Evolutionary conservation across 257 asterid species (phyloP).

Genomic region (Linderniella brevidens): DNA sequence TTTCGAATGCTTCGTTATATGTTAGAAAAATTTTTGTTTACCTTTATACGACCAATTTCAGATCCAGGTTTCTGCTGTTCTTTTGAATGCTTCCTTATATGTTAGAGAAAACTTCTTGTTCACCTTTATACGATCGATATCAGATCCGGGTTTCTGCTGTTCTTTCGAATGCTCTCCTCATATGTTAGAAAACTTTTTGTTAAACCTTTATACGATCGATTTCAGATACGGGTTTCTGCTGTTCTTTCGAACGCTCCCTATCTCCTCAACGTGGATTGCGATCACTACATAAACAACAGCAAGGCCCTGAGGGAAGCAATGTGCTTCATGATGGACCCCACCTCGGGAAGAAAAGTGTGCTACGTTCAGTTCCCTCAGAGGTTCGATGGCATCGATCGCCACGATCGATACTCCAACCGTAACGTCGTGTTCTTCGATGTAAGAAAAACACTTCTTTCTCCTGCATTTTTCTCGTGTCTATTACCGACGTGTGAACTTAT

Average conservation of each 20-base stretch:
- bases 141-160: constrained; percentile 62
- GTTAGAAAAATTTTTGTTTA: too few relatives aligned
- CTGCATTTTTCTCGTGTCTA: not conserved
- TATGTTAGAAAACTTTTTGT: too few relatives aligned
- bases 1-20: constrained; percentile 76
- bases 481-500: too few relatives aligned
- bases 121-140: not conserved
- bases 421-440: constrained; percentile 62
- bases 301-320: constrained; percentile 62
- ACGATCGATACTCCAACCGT: constrained; percentile 54
- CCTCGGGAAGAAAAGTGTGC: constrained; percentile 53
- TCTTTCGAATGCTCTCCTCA: constrained; percentile 61
- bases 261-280: constrained; percentile 57
- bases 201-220: too few relatives aligned
- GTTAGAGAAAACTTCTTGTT: too few relatives aligned
- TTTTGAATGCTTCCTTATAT: constrained; percentile 69
- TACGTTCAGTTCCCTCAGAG: constrained; percentile 68
- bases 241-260: constrained; percentile 63
- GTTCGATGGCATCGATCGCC: constrained; percentile 60
- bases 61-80: constrained; percentile 56
- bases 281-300: constrained; percentile 63
- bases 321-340: constrained; percentile 78
- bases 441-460: constrained; percentile 10
- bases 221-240: constrained; percentile 52
- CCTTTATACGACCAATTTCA: constrained; percentile 5